Evolutionary conservation across 805 yeast species (phyloP).

Genomic region (Wickerhamiella hasegawae): DNA sequence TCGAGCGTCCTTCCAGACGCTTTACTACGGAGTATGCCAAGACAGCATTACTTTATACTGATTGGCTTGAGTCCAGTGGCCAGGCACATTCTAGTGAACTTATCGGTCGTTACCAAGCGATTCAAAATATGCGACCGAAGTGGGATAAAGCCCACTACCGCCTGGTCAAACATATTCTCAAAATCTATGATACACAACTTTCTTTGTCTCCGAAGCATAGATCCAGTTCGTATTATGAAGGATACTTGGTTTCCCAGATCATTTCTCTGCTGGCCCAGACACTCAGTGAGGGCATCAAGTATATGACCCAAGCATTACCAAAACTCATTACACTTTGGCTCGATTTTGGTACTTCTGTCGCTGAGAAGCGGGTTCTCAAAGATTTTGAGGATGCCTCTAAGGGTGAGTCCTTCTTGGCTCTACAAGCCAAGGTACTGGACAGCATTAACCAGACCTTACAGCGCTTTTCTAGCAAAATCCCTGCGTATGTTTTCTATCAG

Average conservation of each 20-base stretch:
- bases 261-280: constrained; percentile 43
- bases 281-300: constrained; percentile 43
- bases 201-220: constrained; percentile 21
- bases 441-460: constrained; percentile 9
- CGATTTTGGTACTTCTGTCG: constrained; percentile 33
- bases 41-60: constrained; percentile 62
- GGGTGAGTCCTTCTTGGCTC: too few relatives aligned
- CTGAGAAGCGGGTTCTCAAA: too few relatives aligned
- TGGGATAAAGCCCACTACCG: constrained; percentile 75
- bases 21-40: constrained; percentile 19
- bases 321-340: constrained; percentile 63
- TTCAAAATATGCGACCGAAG: constrained; percentile 34
- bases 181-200: constrained; percentile 52
- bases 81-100: constrained; percentile 66
- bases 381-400: too few relatives aligned
- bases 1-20: constrained; percentile 1
- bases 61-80: constrained; percentile 78
- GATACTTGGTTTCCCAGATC: constrained; percentile 36
- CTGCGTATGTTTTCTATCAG: constrained; percentile 56
- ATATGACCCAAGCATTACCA: constrained; percentile 16
- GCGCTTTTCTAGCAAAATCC: constrained; percentile 29
- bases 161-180: constrained; percentile 64
- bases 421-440: not conserved
- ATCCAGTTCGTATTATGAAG: constrained; percentile 16
- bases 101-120: constrained; percentile 47